Conservation (phyloP, 2,329 filamentous ascomycete genomes). For the Trichoderma brevicompactum region DNA sequence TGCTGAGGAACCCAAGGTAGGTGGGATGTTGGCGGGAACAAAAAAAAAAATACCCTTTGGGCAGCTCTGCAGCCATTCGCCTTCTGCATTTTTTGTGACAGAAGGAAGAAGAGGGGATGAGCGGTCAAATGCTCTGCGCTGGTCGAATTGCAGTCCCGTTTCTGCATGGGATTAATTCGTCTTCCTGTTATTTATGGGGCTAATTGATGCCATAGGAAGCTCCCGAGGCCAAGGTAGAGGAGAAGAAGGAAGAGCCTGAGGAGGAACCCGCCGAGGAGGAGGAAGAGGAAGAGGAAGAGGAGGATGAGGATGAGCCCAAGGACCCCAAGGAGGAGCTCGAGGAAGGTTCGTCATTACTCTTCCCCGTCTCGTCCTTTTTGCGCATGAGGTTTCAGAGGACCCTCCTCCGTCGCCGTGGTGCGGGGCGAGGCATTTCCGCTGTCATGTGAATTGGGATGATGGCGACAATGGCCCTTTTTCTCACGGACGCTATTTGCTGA, state of each 20-base stretch:
- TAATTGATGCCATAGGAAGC: conserved; percentile 40
- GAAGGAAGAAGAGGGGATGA: not conserved
- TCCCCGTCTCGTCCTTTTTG: not conserved
- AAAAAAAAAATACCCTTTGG: conserved; percentile 8
- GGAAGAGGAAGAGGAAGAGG: conserved; percentile 68
- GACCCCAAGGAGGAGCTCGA: conserved; percentile 88
- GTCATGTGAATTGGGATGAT: not conserved
- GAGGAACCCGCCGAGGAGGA: conserved; percentile 58
- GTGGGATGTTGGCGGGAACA: conserved; percentile 30
- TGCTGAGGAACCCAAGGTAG: conserved; percentile 66
- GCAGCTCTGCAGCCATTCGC: conserved; percentile 23
- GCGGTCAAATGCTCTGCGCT: conserved; percentile 1
- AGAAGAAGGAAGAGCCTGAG: conserved; percentile 53
- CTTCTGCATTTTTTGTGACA: not conserved
- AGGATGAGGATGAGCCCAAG: conserved; percentile 80
- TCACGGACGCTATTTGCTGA: conserved; percentile 24
- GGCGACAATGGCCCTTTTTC: not conserved
- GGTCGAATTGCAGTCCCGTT: not conserved
- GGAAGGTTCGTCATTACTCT: conserved; percentile 71
- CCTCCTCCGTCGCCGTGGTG: conserved; percentile 8
- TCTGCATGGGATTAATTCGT: not conserved
- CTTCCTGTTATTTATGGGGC: conserved; percentile 1
- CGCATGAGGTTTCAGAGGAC: conserved; percentile 2
- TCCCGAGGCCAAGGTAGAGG: conserved; percentile 44
- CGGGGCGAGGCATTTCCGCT: conserved; percentile 34